A percentile compares a stretch with the other conserved stretches of the same genome.
Evolutionary conservation across 495 filamentous ascomycete species (phyloP).

Genomic region (Penicillium paradoxum): DNA sequence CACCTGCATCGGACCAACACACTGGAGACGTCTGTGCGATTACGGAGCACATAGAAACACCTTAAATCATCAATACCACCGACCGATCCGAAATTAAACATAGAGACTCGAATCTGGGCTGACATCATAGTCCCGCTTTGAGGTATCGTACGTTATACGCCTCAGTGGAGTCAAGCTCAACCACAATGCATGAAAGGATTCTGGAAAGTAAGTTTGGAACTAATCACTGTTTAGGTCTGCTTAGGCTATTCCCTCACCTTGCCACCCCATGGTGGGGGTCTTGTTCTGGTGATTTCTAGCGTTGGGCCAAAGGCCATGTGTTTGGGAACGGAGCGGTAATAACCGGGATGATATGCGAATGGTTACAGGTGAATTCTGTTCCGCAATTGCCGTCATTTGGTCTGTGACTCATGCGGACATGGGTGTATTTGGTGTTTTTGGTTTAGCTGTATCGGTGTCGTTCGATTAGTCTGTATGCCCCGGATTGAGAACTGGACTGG

Average conservation of each 20-base stretch:
- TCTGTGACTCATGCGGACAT: no score
- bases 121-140: background rate
- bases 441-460: background rate
- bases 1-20: background rate
- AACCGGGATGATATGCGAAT: no score
- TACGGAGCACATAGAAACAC: background rate
- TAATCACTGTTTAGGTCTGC: no score
- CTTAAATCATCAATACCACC: background rate
- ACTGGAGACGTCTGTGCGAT: background rate
- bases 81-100: background rate
- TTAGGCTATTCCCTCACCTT: no score
- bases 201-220: no score
- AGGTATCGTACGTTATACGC: background rate
- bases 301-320: no score
- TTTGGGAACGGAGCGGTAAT: no score
- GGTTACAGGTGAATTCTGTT: no score
- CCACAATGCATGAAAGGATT: no score
- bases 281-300: no score
- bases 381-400: no score
- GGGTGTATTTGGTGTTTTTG: background rate
- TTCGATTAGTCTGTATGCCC: background rate
- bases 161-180: background rate
- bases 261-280: no score
- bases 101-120: background rate
- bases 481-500: background rate